A percentile compares a stretch with the other conserved stretches of the same genome.
These are phyloP conservation scores for Monosporascus sp. DNA, from an alignment of 2,329 filamentous ascomycete species.

Conservation along the genomic window DNA sequence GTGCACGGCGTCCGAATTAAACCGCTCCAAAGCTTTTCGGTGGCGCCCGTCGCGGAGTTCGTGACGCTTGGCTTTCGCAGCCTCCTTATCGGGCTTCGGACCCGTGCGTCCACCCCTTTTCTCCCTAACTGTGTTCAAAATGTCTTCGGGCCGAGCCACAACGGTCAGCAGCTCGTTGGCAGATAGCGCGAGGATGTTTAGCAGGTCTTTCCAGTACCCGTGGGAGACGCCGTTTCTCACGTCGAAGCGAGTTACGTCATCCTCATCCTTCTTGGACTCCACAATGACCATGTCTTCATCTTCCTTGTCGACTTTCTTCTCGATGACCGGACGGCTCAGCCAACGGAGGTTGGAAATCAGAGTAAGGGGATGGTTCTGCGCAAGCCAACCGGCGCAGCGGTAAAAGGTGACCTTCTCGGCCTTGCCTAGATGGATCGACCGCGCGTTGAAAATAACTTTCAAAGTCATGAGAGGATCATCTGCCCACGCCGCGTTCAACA, in stretches of 20 bases:
- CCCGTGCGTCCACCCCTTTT: slow-evolving; percentile 14
- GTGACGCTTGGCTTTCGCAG: slow-evolving; percentile 16
- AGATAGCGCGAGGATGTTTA: slow-evolving; percentile 51
- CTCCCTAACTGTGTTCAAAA: slow-evolving; percentile 33
- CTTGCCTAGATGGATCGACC: slow-evolving; percentile 58
- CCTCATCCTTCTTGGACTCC: slow-evolving; percentile 28
- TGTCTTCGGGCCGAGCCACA: slow-evolving; percentile 31
- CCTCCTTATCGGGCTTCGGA: slow-evolving; percentile 3
- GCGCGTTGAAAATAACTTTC: slow-evolving; percentile 55
- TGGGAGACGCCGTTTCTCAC: slow-evolving; percentile 46
- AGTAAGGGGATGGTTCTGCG: slow-evolving; percentile 48
- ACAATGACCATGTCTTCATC: slow-evolving; percentile 31
- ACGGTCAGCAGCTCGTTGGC: slow-evolving; percentile 41
- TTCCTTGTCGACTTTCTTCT: slow-evolving; percentile 43
- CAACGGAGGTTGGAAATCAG: slow-evolving; percentile 48
- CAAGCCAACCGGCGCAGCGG: slow-evolving; percentile 50
- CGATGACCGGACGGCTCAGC: slow-evolving; percentile 50
- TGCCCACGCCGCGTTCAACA: slow-evolving; percentile 45
- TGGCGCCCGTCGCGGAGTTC: slow-evolving; percentile 35
- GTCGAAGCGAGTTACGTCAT: slow-evolving; percentile 33
- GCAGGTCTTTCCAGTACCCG: slow-evolving; percentile 58
- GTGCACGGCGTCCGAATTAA: slow-evolving; percentile 41
- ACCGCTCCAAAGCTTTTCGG: slow-evolving; percentile 31
- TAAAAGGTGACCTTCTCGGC: slow-evolving; percentile 43
- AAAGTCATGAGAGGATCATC: slow-evolving; percentile 43